Conservation (phyloP, 2,329 filamentous ascomycete species). For the Paecilomyces sp. region DNA sequence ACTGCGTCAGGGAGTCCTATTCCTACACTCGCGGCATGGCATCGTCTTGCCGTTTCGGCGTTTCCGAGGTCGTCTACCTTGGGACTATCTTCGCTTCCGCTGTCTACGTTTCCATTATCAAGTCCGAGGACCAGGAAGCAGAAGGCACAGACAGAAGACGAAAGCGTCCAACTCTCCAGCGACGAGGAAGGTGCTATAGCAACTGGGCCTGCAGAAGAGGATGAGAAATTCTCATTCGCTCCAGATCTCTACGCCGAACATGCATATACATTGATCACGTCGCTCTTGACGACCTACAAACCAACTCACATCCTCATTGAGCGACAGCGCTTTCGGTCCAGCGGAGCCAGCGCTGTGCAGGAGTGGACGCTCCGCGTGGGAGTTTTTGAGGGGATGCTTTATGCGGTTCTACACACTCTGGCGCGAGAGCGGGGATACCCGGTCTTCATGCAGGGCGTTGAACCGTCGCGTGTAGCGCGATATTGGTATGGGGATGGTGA, state of each 20-base stretch:
- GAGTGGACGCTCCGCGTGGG: slow-evolving; percentile 83
- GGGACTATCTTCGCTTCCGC: neutral
- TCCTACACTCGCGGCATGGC: slow-evolving; percentile 33
- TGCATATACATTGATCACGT: slow-evolving; percentile 49
- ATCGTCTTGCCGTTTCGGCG: slow-evolving; percentile 28
- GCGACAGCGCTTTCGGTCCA: slow-evolving; percentile 57
- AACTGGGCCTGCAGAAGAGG: slow-evolving; percentile 1
- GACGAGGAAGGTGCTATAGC: neutral
- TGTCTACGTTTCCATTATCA: neutral
- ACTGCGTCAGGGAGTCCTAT: neutral
- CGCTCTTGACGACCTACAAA: slow-evolving; percentile 41
- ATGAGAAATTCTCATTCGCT: slow-evolving; percentile 34
- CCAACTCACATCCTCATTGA: slow-evolving; percentile 68
- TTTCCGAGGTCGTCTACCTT: slow-evolving; percentile 3
- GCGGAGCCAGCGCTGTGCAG: slow-evolving; percentile 57
- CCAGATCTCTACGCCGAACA: slow-evolving; percentile 47
- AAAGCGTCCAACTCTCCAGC: neutral
- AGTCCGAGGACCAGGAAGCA: neutral
- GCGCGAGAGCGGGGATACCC: slow-evolving; percentile 36
- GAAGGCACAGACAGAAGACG: neutral
- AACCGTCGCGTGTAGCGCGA: slow-evolving; percentile 47
- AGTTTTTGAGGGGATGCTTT: slow-evolving; percentile 73
- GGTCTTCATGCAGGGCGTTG: slow-evolving; percentile 44
- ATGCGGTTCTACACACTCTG: slow-evolving; percentile 59
- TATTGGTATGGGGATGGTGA: slow-evolving; percentile 44